Evolutionary conservation across 345 rosid species (phyloP).

Genomic region (Diplotaxis tenuifolia): DNA sequence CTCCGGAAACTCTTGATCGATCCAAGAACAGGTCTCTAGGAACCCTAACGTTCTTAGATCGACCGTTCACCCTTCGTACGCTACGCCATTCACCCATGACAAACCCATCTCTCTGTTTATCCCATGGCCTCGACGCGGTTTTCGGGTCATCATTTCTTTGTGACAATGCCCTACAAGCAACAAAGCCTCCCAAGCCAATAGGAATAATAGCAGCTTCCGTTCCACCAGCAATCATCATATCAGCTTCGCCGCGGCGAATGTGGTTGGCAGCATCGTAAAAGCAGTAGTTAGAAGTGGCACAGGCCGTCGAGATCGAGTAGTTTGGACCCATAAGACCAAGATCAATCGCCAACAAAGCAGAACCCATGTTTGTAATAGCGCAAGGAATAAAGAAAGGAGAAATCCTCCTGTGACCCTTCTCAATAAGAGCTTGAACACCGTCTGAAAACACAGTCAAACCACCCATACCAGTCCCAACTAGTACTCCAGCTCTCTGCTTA

Average conservation of each 20-base stretch:
- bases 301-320: slow-evolving; percentile 96
- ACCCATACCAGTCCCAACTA: slow-evolving; percentile 99
- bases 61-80: too few relatives aligned
- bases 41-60: too few relatives aligned
- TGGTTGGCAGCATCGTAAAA: slow-evolving; percentile 98
- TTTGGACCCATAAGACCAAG: slow-evolving; percentile 99
- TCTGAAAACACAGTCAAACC: slow-evolving; percentile 86
- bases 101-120: slow-evolving; percentile 87
- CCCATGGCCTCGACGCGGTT: slow-evolving; percentile 99
- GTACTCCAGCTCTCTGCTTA: slow-evolving; percentile 80
- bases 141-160: slow-evolving; percentile 98
- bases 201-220: slow-evolving; percentile 98
- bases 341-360: slow-evolving; percentile 91
- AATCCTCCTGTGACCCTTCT: slow-evolving; percentile 83
- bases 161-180: slow-evolving; percentile 95
- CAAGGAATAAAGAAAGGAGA: slow-evolving; percentile 92
- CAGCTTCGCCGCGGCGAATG: slow-evolving; percentile 99
- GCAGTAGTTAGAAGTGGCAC: slow-evolving; percentile 97
- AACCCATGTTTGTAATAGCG: slow-evolving; percentile 92
- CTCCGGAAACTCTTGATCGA: too few relatives aligned
- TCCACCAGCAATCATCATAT: slow-evolving; percentile 98
- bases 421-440: slow-evolving; percentile 77
- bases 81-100: slow-evolving; percentile 99
- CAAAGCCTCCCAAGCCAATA: slow-evolving; percentile 94
- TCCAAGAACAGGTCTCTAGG: too few relatives aligned